A percentile compares a stretch with the other conserved stretches of the same genome.
These are phyloP conservation scores for Luzula sylvatica DNA, from an alignment of 176 grass and related monocot genomes.

Conservation along the genomic window DNA sequence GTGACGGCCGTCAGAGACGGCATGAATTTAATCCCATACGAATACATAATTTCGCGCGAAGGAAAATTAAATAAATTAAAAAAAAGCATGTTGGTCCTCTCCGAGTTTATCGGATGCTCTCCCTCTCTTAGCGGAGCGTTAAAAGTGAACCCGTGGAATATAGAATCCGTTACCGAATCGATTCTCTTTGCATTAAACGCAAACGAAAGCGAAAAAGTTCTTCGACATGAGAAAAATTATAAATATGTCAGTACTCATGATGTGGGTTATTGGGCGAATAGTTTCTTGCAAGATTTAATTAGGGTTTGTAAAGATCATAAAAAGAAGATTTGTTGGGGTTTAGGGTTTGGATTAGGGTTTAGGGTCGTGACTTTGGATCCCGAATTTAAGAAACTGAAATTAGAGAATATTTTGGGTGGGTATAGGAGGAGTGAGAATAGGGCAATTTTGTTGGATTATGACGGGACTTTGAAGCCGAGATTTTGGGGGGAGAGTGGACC, in stretches of 20 bases:
- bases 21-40: slow-evolving; percentile 55
- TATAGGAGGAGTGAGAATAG: slow-evolving; percentile 35
- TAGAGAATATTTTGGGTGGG: slow-evolving; percentile 27
- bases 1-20: slow-evolving; percentile 53
- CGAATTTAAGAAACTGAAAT: slow-evolving; percentile 35
- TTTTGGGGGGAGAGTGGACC: slow-evolving; percentile 31
- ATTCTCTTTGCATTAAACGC: slow-evolving; percentile 32
- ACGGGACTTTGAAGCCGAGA: slow-evolving; percentile 41
- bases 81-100: slow-evolving; percentile 41
- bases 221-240: slow-evolving; percentile 46
- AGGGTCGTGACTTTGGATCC: slow-evolving; percentile 37
- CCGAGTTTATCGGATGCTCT: slow-evolving; percentile 50
- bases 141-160: slow-evolving; percentile 52
- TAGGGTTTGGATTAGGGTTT: slow-evolving; percentile 42
- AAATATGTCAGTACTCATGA: slow-evolving; percentile 48
- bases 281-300: slow-evolving; percentile 39
- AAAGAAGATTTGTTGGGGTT: slow-evolving; percentile 32
- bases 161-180: slow-evolving; percentile 43
- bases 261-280: slow-evolving; percentile 41
- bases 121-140: slow-evolving; percentile 51
- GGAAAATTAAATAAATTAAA: slow-evolving; percentile 25
- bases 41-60: slow-evolving; percentile 42
- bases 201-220: slow-evolving; percentile 25
- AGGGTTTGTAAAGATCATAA: slow-evolving; percentile 32
- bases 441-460: slow-evolving; percentile 48